Conservation (phyloP, 2,329 filamentous ascomycete genomes). For the Neonectria hederae region DNA sequence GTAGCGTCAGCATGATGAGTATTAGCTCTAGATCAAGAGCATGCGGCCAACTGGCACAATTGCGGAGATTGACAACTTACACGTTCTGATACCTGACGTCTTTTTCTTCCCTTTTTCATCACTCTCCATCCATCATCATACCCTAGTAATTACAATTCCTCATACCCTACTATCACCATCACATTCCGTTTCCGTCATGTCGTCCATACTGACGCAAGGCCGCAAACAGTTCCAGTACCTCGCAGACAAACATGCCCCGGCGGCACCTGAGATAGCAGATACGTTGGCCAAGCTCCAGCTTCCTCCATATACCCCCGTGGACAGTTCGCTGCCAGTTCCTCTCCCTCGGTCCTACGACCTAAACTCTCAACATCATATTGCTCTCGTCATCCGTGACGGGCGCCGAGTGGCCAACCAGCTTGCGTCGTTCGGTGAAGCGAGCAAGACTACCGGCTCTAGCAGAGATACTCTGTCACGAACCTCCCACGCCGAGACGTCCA, state of each 20-base stretch:
- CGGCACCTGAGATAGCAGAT: conserved; percentile 72
- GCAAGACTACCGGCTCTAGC: conserved; percentile 62
- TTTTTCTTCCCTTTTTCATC: conserved; percentile 12
- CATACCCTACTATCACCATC: not conserved
- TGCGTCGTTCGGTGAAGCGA: conserved; percentile 58
- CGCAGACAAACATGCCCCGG: conserved; percentile 74
- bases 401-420: conserved; percentile 66
- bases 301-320: conserved; percentile 61
- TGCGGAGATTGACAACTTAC: conserved; percentile 68
- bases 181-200: conserved; percentile 19
- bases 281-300: conserved; percentile 73
- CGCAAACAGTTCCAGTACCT: conserved; percentile 67
- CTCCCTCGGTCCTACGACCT: conserved; percentile 59
- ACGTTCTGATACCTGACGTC: conserved; percentile 52
- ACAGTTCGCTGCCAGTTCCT: conserved; percentile 62
- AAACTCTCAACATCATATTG: conserved; percentile 62
- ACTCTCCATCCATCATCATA: conserved; percentile 13
- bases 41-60: conserved; percentile 58
- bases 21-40: conserved; percentile 90
- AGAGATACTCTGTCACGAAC: conserved; percentile 58
- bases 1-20: conserved; percentile 51
- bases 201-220: conserved; percentile 37
- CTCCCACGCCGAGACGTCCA: conserved; percentile 61
- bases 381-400: conserved; percentile 71
- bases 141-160: not conserved